Conservation (phyloP, 2,329 filamentous ascomycete species). For the Trichocomaceae sp. region DNA sequence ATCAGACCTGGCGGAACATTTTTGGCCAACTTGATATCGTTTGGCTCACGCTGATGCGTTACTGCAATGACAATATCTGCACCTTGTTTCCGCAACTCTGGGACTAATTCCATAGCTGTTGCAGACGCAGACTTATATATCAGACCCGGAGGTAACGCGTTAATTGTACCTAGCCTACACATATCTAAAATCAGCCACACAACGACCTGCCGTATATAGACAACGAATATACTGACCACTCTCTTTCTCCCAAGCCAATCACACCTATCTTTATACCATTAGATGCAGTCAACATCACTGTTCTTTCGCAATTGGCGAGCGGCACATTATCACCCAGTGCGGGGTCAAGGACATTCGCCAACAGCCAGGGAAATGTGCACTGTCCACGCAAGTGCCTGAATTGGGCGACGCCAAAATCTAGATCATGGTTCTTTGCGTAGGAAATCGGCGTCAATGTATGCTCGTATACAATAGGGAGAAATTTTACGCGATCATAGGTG, state of each 20-base stretch:
- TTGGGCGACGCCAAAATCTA: constrained; percentile 83
- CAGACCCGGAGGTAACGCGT: constrained; percentile 72
- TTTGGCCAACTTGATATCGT: constrained; percentile 77
- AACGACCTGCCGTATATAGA: background rate
- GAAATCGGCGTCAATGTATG: constrained; percentile 1
- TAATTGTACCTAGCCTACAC: constrained; percentile 70
- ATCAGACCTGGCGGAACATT: constrained; percentile 64
- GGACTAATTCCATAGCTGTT: constrained; percentile 69
- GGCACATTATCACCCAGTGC: constrained; percentile 68
- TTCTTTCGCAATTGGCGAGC: constrained; percentile 68
- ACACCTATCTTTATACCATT: constrained; percentile 82
- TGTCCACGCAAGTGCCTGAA: constrained; percentile 65
- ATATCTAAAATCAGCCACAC: background rate
- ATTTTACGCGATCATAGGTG: background rate
- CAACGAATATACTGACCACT: constrained; percentile 51
- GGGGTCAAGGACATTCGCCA: constrained; percentile 82
- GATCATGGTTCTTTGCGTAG: constrained; percentile 67
- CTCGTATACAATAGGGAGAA: background rate
- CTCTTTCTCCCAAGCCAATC: constrained; percentile 76
- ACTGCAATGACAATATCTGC: constrained; percentile 77
- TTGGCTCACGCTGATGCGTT: constrained; percentile 81
- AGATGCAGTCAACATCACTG: constrained; percentile 68
- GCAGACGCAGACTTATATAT: constrained; percentile 72
- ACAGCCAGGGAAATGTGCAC: constrained; percentile 81
- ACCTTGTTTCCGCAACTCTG: constrained; percentile 64